phyloP scores from a whole-genome alignment of 257 asterid species.

The Jasminum sambac region DNA sequence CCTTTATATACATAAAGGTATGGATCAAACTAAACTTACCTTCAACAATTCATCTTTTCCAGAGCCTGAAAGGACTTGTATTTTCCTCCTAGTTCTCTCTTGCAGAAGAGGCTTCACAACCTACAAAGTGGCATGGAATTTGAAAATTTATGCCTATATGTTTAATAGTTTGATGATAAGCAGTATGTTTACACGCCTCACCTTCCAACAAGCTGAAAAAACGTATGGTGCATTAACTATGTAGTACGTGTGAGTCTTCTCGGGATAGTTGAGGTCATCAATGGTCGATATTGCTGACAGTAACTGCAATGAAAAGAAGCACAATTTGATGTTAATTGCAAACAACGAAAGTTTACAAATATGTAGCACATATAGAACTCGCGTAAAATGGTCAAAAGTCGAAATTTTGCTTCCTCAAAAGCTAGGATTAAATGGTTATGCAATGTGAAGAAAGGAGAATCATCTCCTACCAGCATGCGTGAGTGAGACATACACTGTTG shows the following conservation, averaged over 20 bases:
- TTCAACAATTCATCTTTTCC: conserved; percentile 62
- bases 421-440: not conserved
- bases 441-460: no score
- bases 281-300: conserved; percentile 74
- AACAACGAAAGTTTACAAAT: not conserved
- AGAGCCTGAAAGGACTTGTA: conserved; percentile 59
- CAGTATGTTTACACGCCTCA: conserved; percentile 22
- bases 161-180: conserved; percentile 10
- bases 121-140: conserved; percentile 33
- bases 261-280: conserved; percentile 91
- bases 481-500: no score
- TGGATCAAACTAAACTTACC: conserved; percentile 27
- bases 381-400: not conserved
- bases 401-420: no score
- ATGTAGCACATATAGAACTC: not conserved
- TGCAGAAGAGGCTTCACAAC: conserved; percentile 90
- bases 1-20: not conserved
- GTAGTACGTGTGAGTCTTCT: conserved; percentile 83
- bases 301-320: conserved; percentile 54
- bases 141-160: no score
- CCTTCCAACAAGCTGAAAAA: conserved; percentile 98
- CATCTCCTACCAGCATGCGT: no score
- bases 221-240: conserved; percentile 91
- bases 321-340: not conserved
- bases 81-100: conserved; percentile 72